Conservation (phyloP, 2,329 filamentous ascomycete species). For the Pseudopithomyces maydicus region DNA sequence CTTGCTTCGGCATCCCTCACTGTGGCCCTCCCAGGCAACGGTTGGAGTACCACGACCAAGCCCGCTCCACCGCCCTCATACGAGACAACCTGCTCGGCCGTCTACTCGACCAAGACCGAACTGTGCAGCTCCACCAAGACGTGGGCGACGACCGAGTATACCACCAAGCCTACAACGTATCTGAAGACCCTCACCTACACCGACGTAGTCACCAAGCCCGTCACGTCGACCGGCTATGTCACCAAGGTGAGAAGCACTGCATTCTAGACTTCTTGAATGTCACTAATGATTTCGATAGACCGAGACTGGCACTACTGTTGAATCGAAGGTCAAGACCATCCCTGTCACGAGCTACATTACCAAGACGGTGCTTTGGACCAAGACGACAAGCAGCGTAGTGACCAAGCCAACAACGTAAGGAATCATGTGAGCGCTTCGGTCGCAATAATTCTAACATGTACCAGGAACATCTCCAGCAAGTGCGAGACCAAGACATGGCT, state of each 20-base stretch:
- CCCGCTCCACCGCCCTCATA: constrained; percentile 4
- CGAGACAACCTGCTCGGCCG: constrained; percentile 24
- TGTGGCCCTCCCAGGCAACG: constrained; percentile 17
- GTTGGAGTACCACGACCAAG: background rate
- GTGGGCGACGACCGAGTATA: constrained; percentile 19
- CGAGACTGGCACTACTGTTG: constrained; percentile 5
- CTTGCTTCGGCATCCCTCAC: constrained; percentile 22
- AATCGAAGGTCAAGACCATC: constrained; percentile 15
- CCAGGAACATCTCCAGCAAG: constrained; percentile 20
- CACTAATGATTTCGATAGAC: constrained; percentile 9
- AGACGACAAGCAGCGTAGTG: constrained; percentile 15
- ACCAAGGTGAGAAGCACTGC: constrained; percentile 7
- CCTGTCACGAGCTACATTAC: constrained; percentile 22
- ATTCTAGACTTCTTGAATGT: background rate
- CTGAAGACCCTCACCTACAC: constrained; percentile 15
- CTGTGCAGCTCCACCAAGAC: constrained; percentile 13
- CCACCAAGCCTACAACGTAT: constrained; percentile 18
- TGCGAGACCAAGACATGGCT: constrained; percentile 22
- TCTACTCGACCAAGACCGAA: constrained; percentile 20
- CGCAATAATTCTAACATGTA: background rate
- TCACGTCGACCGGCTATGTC: constrained; percentile 15
- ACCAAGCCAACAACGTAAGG: constrained; percentile 25
- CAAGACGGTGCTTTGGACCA: constrained; percentile 16
- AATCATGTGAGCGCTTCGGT: no score
- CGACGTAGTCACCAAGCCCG: constrained; percentile 13